These are phyloP conservation scores for Biancaea sappan DNA, from an alignment of 306 rosid species.

Conservation along the genomic window DNA sequence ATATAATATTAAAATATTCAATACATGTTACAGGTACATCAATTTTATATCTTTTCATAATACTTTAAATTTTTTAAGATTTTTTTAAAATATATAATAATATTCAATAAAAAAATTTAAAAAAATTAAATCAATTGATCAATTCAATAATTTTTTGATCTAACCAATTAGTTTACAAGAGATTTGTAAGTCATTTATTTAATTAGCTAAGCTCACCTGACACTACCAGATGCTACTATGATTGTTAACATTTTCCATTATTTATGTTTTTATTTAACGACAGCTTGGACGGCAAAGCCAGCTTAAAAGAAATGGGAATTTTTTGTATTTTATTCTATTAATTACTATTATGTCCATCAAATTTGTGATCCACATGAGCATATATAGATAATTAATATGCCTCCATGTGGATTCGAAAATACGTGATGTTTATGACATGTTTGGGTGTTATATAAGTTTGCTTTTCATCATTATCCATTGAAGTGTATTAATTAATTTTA, in stretches of 20 bases:
- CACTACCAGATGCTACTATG: background rate
- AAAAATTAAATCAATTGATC: too few species aligned
- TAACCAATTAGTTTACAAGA: too few species aligned
- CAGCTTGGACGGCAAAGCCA: background rate
- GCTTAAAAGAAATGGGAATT: background rate
- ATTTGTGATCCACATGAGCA: background rate
- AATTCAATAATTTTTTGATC: too few species aligned
- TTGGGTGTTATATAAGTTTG: background rate
- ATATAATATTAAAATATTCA: too few species aligned
- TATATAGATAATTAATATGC: background rate
- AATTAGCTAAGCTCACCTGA: background rate
- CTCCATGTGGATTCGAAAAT: slow-evolving; percentile 18
- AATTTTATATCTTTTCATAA: too few species aligned
- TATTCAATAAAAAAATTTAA: too few species aligned
- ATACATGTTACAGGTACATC: too few species aligned
- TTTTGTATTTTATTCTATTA: background rate
- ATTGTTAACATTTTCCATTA: background rate
- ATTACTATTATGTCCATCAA: background rate
- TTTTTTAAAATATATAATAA: too few species aligned
- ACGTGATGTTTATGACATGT: slow-evolving; percentile 1
- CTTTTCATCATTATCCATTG: background rate
- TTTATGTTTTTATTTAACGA: too few species aligned
- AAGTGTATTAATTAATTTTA: background rate
- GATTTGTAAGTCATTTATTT: background rate
- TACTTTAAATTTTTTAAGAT: too few species aligned